These are phyloP conservation scores for Sclerotinia nivalis DNA, from an alignment of 2,329 filamentous ascomycete species.

Conservation along the genomic window DNA sequence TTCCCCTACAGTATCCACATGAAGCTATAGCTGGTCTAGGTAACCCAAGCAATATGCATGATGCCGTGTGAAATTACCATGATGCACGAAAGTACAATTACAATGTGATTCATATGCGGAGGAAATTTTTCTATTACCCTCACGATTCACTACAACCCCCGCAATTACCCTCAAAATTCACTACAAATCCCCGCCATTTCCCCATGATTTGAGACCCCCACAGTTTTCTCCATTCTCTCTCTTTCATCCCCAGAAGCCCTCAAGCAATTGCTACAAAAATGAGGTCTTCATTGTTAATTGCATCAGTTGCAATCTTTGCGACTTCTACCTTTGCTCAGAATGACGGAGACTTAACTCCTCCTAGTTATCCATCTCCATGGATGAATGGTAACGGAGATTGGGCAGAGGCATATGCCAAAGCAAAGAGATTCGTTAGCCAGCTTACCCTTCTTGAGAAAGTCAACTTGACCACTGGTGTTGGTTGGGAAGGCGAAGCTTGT, in stretches of 20 bases:
- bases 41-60: slow-evolving; percentile 14
- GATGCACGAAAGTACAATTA: neutral
- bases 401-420: slow-evolving; percentile 70
- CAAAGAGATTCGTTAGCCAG: slow-evolving; percentile 64
- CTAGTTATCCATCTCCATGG: slow-evolving; percentile 42
- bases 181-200: neutral
- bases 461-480: slow-evolving; percentile 86
- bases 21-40: slow-evolving; percentile 16
- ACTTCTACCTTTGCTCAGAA: slow-evolving; percentile 32
- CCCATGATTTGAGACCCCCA: neutral
- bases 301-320: slow-evolving; percentile 28
- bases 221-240: neutral
- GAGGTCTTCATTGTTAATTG: slow-evolving; percentile 30
- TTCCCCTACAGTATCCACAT: neutral
- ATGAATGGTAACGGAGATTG: slow-evolving; percentile 49
- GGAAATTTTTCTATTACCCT: neutral
- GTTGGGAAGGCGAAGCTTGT: slow-evolving; percentile 40
- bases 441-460: slow-evolving; percentile 86
- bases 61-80: slow-evolving; percentile 18
- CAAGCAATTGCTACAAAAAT: slow-evolving; percentile 28
- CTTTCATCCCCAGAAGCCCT: neutral
- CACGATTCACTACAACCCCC: neutral
- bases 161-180: neutral
- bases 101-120: neutral
- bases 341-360: slow-evolving; percentile 36